A percentile compares a stretch with the other conserved stretches of the same genome.
These are phyloP conservation scores for Balakata baccata DNA, from an alignment of 345 rosid species.

Conservation along the genomic window DNA sequence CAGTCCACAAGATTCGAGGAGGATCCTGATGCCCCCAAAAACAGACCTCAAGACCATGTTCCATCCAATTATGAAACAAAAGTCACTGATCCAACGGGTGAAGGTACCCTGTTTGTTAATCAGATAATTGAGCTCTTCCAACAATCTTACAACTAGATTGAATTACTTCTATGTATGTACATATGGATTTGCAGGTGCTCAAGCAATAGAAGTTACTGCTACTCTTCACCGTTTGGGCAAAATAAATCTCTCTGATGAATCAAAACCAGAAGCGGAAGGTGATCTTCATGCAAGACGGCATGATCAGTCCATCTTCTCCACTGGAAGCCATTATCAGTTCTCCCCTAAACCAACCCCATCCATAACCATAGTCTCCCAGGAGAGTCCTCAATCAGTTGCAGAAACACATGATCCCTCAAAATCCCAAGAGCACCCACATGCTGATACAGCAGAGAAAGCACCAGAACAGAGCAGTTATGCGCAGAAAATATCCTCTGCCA, in stretches of 20 bases:
- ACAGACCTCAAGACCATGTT: conserved; percentile 12
- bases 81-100: conserved; percentile 41
- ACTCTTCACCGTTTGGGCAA: conserved; percentile 36
- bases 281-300: conserved; percentile 1
- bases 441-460: conserved; percentile 2
- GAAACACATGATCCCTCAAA: neutral
- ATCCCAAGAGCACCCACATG: neutral
- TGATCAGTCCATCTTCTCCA: conserved; percentile 20
- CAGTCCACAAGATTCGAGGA: conserved; percentile 44
- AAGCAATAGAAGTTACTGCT: conserved; percentile 32
- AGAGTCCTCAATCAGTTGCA: neutral
- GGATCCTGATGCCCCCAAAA: conserved; percentile 51
- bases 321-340: conserved; percentile 61
- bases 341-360: conserved; percentile 40
- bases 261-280: conserved; percentile 10
- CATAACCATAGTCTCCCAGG: neutral
- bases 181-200: conserved; percentile 26
- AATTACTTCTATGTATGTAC: neutral
- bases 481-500: conserved; percentile 40
- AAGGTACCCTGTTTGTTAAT: conserved; percentile 26
- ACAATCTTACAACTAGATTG: neutral
- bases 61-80: conserved; percentile 59
- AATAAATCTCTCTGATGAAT: conserved; percentile 34
- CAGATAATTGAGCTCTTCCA: too few relatives aligned
- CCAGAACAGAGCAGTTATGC: conserved; percentile 34